phyloP scores from a whole-genome alignment of 495 filamentous ascomycete genomes.

The Penicillium paxilli region DNA sequence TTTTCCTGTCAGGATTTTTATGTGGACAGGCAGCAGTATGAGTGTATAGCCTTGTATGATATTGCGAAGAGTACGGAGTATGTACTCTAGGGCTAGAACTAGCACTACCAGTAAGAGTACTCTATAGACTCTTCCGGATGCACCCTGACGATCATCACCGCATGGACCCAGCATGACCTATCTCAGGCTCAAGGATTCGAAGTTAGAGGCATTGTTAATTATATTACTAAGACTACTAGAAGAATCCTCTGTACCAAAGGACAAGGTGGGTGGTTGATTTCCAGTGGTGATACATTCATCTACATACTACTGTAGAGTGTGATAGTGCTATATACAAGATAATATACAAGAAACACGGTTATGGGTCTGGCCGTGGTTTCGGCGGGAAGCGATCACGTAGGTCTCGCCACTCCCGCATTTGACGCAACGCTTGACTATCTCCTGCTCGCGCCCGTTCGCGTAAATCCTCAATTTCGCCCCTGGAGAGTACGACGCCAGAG shows the following conservation, averaged over 20 bases:
- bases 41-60: no score
- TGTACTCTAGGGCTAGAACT: no score
- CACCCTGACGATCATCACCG: background rate
- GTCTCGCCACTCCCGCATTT: background rate
- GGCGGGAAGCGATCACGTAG: background rate
- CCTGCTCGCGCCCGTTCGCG: background rate
- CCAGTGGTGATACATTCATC: background rate
- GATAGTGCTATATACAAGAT: background rate
- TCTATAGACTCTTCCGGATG: no score
- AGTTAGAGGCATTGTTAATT: no score
- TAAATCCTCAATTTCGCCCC: constrained; percentile 1
- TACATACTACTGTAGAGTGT: background rate
- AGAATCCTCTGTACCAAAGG: no score
- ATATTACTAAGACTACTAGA: no score
- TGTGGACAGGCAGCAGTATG: no score
- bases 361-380: background rate
- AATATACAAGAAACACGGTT: background rate
- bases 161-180: no score
- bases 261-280: background rate
- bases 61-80: no score
- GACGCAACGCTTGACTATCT: background rate
- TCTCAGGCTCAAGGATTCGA: no score
- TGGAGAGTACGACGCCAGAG: constrained; percentile 3
- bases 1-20: no score
- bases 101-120: no score